Base-by-base conservation (phyloP, 768 basidiomycete species). In the Kwoniella sp. region DNA sequence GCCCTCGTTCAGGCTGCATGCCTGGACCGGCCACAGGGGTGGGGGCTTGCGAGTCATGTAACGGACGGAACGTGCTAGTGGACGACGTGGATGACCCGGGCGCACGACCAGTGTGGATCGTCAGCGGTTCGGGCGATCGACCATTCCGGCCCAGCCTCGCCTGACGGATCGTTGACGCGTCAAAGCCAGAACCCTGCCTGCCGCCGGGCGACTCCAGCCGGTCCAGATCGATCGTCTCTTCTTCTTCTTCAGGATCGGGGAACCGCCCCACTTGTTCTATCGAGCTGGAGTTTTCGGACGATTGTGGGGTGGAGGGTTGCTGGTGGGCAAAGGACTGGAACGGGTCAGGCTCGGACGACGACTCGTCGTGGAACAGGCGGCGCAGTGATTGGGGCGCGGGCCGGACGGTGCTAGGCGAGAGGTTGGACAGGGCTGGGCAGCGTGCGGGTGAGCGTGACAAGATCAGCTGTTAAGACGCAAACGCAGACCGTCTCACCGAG, bases 381-480 rank as follows among this genome's bases (percentile, higher is more conserved):
- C 89, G 85, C 2, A 92, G 77, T 0, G 87, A 90, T 1, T 84
- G 82, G 2, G 90, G 89, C 10, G 90, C 78, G n/a, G 67, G 47
- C n/a, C 65, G 56, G 1, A 69, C 46, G 10, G 60, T 64, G 5
- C 63, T 51, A 2, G 63, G 58, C 9, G 54, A 62, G 9, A 59
- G 36, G 31, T 53, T 49, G 17, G 42, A 33, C 2, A 53, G 42
- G 23, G 56, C 62, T 60, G 49, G 43, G 38, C 15, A 32, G 31
- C 9, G 8, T 32, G 31, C 31, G 31, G 17, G 20, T 39, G 45
- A 29, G n/a, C n/a, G n/a, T n/a, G n/a, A n/a, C n/a, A n/a, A n/a
- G n/a, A n/a, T n/a, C n/a, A n/a, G n/a, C n/a, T n/a, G n/a, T n/a
- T n/a, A 45, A 43, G 20, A 22, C 19, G 23, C 31, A 39, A 43